Conservation (phyloP, 306 rosid genomes). For the Canavalia gladiata region DNA sequence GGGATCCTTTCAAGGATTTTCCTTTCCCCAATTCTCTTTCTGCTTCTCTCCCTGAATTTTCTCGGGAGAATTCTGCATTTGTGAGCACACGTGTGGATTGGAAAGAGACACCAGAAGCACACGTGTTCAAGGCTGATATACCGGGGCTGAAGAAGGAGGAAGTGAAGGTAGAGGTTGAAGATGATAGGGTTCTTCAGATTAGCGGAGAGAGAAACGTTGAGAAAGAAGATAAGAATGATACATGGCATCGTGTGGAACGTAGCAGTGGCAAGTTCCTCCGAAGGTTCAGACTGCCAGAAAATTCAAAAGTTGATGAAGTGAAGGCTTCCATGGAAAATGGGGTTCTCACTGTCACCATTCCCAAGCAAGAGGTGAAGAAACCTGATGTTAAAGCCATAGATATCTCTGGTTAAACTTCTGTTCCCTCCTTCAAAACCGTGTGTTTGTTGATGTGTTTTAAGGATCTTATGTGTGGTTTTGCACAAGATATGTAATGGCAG, state of each 20-base stretch:
- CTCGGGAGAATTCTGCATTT: background rate
- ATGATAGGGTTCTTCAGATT: slow-evolving; percentile 45
- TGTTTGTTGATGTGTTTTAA: no score
- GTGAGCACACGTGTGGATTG: slow-evolving; percentile 28
- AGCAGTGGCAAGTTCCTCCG: slow-evolving; percentile 54
- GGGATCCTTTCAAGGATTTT: slow-evolving; percentile 35
- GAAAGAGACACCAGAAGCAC: slow-evolving; percentile 49
- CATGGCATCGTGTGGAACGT: slow-evolving; percentile 57
- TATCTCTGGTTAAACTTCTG: slow-evolving; percentile 39
- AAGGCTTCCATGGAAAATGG: slow-evolving; percentile 55
- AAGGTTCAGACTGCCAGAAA: slow-evolving; percentile 53
- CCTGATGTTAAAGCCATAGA: slow-evolving; percentile 42
- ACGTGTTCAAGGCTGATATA: slow-evolving; percentile 43
- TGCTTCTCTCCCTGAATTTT: background rate
- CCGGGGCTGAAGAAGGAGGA: slow-evolving; percentile 10
- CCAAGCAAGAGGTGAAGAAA: slow-evolving; percentile 44
- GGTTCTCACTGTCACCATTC: slow-evolving; percentile 56
- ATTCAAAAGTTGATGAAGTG: slow-evolving; percentile 40
- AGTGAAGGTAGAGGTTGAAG: slow-evolving; percentile 52
- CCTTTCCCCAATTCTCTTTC: background rate
- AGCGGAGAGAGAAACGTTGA: slow-evolving; percentile 50
- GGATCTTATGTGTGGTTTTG: no score
- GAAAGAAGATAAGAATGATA: slow-evolving; percentile 41
- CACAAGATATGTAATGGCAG: no score
- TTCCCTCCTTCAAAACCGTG: no score